Base-by-base conservation (phyloP, 345 rosid genomes). In the Erucastrum elatum region DNA sequence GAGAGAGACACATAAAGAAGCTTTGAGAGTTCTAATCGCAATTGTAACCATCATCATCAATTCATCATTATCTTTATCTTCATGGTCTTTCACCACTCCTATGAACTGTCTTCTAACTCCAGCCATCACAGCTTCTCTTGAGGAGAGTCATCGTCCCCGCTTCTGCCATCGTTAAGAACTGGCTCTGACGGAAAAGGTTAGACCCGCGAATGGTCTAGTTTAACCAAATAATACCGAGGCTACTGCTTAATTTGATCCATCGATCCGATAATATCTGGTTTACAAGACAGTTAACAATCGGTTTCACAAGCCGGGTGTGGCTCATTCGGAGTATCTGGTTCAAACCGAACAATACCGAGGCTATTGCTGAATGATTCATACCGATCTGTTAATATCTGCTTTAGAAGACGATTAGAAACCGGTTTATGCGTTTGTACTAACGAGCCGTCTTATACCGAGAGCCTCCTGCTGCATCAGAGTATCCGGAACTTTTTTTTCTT, bases 31-130 rank as follows among this genome's bases (percentile, higher is more conserved):
- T 70, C 89, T 88, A 94, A 84, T 94, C 98, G 80, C 98, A 91
- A 61, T 87, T 86, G 64, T 87, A 85, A 76, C 90, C 97, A 81
- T 82, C 91, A 7, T 90, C 90, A 15, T 83, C 92, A 39, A 21
- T 21, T 21, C 21, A 21, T 21, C 21, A 21, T 84, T 82, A 80
- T 71, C 76, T 64, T 81, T 76, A 39, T 89, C 87, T 82, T 95
- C 98, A 27, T 94, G 97, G 68, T 92, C 84, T 59, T 78, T 83
- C 77, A 95, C 98, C 63, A 92, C 93, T 81, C 87, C 99, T 15
- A 95, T 81, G 75, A 95, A 84, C 82, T 84, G 88, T 89, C 83
- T 89, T 70, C 87, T 83, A 74, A 88, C 98, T 66, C 97, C 98
- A 68, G 91, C 90, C 30, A 95, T 81, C 61, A 95, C 97, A 74